Evolutionary conservation across 805 yeast species (phyloP).

Genomic region (Metschnikowia santaceciliae): DNA sequence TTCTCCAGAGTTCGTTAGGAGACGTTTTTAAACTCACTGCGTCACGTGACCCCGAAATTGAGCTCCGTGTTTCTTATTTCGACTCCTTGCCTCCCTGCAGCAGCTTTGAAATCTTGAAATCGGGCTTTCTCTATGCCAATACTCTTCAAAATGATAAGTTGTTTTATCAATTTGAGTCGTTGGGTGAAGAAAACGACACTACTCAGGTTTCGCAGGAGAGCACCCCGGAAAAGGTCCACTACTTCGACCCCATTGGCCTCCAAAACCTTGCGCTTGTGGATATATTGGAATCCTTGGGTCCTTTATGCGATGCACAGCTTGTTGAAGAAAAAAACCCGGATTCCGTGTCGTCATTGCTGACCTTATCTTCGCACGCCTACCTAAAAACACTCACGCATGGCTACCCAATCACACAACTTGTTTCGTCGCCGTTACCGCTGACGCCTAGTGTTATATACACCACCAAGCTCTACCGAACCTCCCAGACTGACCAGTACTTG

Average conservation of each 20-base stretch:
- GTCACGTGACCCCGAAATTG: conserved; percentile 42
- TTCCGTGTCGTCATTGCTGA: conserved; percentile 13
- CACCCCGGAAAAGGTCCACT: neutral
- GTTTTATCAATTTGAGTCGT: conserved; percentile 72
- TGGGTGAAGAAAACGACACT: conserved; percentile 54
- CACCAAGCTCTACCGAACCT: conserved; percentile 42
- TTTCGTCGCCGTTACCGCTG: conserved; percentile 72
- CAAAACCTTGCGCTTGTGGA: conserved; percentile 61
- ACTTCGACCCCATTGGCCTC: conserved; percentile 32
- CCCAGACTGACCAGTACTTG: conserved; percentile 56
- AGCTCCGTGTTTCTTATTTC: conserved; percentile 54
- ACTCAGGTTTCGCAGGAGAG: conserved; percentile 7
- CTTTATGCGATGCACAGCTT: conserved; percentile 37
- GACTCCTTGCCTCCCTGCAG: conserved; percentile 67
- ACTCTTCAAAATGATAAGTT: conserved; percentile 58
- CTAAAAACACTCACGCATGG: conserved; percentile 54
- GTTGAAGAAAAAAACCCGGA: neutral
- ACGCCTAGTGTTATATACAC: conserved; percentile 62
- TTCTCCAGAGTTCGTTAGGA: conserved; percentile 69
- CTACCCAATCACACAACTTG: conserved; percentile 56
- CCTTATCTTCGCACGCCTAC: conserved; percentile 41
- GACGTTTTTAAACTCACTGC: conserved; percentile 64
- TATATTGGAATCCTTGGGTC: conserved; percentile 46
- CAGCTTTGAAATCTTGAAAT: conserved; percentile 55
- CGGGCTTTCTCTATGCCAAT: conserved; percentile 74